Percentiles rank a stretch among this genome's conserved stretches.
phyloP scores from a whole-genome alignment of 2,329 filamentous ascomycete genomes.

The Talaromyces albobiverticillius region DNA sequence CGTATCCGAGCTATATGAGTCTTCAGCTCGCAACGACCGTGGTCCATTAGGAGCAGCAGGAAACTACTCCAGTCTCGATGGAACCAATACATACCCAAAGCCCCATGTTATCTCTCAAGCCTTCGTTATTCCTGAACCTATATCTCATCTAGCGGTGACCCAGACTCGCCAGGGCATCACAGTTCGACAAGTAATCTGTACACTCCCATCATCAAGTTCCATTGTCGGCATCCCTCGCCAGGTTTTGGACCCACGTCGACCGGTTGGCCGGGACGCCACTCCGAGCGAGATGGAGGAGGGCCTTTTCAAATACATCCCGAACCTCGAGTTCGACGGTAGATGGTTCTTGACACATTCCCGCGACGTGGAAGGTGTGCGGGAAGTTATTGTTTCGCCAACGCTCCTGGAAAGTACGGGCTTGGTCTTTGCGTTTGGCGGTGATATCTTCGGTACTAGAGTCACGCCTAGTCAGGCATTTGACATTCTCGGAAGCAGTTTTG shows the following conservation, averaged over 20 bases:
- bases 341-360: constrained; percentile 77
- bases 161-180: constrained; percentile 91
- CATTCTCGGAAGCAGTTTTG: constrained; percentile 88
- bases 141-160: constrained; percentile 76
- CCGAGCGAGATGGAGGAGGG: constrained; percentile 80
- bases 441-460: constrained; percentile 82
- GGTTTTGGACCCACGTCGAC: constrained; percentile 79
- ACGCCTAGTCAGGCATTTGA: constrained; percentile 91
- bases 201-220: constrained; percentile 68
- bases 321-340: constrained; percentile 79
- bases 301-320: constrained; percentile 69
- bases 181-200: constrained; percentile 75
- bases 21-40: constrained; percentile 75
- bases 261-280: constrained; percentile 79
- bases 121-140: constrained; percentile 75
- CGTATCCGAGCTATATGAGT: constrained; percentile 88
- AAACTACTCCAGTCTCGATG: constrained; percentile 76
- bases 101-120: constrained; percentile 78
- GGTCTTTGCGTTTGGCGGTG: constrained; percentile 78
- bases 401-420: constrained; percentile 88
- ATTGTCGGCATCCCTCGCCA: constrained; percentile 77
- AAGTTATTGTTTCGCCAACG: constrained; percentile 72
- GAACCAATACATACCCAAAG: constrained; percentile 57
- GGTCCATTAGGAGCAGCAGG: constrained; percentile 67
- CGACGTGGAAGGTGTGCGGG: constrained; percentile 71